Evolutionary conservation across 2,329 filamentous ascomycete species (phyloP), one percentile per base, ranked within the genome.

Genomic region (Fusarium oligoseptatum): DNA sequence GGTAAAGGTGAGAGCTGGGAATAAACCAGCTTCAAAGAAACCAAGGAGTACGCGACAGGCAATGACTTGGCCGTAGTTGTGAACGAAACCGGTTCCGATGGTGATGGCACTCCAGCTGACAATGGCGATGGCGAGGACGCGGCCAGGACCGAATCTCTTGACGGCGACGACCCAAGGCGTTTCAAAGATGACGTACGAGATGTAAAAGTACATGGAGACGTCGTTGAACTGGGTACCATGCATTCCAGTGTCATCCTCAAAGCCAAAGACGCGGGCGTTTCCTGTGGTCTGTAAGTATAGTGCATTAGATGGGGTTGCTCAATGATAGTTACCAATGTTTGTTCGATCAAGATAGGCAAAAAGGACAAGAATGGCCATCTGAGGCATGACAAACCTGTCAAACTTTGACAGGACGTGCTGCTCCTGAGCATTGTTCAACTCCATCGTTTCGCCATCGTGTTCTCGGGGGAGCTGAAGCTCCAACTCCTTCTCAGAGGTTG

Each of bases 261-360:
- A 74, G 64, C 83, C 78, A 68, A 81, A 76, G 29, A 83, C 77
- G 29, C 81, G 73, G 7, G 81, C 80, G 64, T 84, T 83, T n/a
- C 80, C 82, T 77, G 20, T 6, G 4, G 32, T 14, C 1, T 34
- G 32, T 34, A 6, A 34, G 32, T 14, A 34, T 6, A 34, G 11
- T 48, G 3, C 11, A 22, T 3, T 2, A 3, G 1, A 6, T 10
- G 0, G 0, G 7, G n/a, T 2, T 9, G 0, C 0, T 8, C 2
- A 1, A 2, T 0, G 6, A n/a, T 4, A 14, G 6, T 15, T 36
- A 76, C 78, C 78, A 8, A 80, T 79, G 22, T 80, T 80, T 27
- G 78, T 78, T 29, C 78, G 67, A 4, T 81, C 79, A 0, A 81
- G 62, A 7, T 80, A 81, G 0, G 77, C 76, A 0, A 81, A 75